These are phyloP conservation scores for Pyrrhoderma lamaoense DNA, from an alignment of 1,284 basidiomycete species.

Conservation along the genomic window DNA sequence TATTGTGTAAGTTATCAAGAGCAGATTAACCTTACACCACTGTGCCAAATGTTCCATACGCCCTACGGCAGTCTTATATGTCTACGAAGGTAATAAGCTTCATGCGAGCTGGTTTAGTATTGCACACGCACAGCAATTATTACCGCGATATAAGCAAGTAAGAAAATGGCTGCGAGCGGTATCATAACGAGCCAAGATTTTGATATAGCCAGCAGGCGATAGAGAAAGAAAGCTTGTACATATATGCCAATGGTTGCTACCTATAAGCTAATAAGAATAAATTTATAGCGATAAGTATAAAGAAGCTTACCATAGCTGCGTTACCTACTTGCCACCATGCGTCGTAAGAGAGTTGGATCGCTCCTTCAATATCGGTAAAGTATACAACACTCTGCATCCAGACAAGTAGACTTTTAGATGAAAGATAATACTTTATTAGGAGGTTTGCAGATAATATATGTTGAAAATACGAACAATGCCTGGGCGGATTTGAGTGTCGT, in stretches of 20 bases:
- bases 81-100: not conserved
- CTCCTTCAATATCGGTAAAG: conserved; percentile 27
- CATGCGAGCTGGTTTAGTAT: not conserved
- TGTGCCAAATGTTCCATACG: conserved; percentile 20
- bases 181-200: conserved; percentile 21
- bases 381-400: conserved; percentile 28
- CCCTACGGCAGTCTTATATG: conserved; percentile 22
- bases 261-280: conserved; percentile 16
- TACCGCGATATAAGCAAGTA: conserved; percentile 26
- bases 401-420: conserved; percentile 23
- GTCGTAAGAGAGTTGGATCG: conserved; percentile 27
- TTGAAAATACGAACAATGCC: conserved; percentile 24
- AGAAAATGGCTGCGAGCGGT: conserved; percentile 22
- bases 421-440: not conserved
- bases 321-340: conserved; percentile 30
- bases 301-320: conserved; percentile 24
- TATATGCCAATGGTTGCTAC: conserved; percentile 29
- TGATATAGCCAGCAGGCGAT: conserved; percentile 27
- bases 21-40: conserved; percentile 28
- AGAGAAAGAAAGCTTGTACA: conserved; percentile 28
- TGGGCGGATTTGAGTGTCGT: conserved; percentile 29
- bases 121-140: conserved; percentile 24
- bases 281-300: conserved; percentile 4
- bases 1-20: not conserved
- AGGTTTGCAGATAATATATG: not conserved